Evolutionary conservation across 2,329 filamentous ascomycete genomes (phyloP).

Genomic region (Ilyonectria robusta): DNA sequence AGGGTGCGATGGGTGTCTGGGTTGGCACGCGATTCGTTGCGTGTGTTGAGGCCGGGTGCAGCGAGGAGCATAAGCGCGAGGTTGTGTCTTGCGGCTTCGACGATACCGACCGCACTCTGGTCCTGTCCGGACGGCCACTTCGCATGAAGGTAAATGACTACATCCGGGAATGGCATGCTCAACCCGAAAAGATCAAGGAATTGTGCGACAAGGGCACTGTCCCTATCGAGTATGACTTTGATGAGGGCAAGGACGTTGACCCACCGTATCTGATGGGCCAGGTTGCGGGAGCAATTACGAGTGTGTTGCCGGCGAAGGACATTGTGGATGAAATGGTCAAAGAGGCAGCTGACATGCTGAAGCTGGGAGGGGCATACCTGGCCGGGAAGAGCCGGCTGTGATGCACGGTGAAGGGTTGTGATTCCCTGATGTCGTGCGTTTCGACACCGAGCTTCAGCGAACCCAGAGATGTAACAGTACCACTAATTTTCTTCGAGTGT

Average conservation of each 20-base stretch:
- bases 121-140: slow-evolving; percentile 85
- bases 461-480: not conserved
- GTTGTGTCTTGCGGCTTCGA: slow-evolving; percentile 85
- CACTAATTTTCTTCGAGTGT: too few species aligned
- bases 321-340: slow-evolving; percentile 94
- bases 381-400: slow-evolving; percentile 59
- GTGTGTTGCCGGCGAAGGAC: slow-evolving; percentile 83
- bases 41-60: slow-evolving; percentile 83
- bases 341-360: slow-evolving; percentile 79
- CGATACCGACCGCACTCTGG: slow-evolving; percentile 86
- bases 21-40: slow-evolving; percentile 95
- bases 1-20: slow-evolving; percentile 92
- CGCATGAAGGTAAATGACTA: slow-evolving; percentile 88
- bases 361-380: slow-evolving; percentile 73
- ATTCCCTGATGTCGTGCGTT: not conserved
- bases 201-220: slow-evolving; percentile 84
- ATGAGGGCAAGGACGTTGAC: slow-evolving; percentile 86
- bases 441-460: not conserved
- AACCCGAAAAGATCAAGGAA: slow-evolving; percentile 80
- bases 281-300: slow-evolving; percentile 83
- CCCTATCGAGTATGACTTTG: slow-evolving; percentile 86
- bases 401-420: slow-evolving; percentile 29
- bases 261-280: slow-evolving; percentile 94
- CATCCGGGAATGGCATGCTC: slow-evolving; percentile 83
- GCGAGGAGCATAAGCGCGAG: slow-evolving; percentile 84